Evolutionary conservation across 2,329 filamentous ascomycete genomes (phyloP).

Genomic region (Alternaria infectoria): DNA sequence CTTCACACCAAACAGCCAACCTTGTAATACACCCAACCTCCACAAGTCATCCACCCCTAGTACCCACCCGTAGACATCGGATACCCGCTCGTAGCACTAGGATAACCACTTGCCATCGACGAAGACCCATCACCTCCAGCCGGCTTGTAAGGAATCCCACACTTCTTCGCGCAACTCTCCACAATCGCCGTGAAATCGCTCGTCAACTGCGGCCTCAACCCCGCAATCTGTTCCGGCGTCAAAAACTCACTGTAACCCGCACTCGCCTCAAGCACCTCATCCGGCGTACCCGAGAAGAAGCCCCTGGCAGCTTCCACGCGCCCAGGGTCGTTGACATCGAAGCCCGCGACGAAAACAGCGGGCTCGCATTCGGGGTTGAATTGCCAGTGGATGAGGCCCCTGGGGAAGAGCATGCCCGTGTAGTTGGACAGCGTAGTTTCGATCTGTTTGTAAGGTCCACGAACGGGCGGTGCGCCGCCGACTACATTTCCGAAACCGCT

Average conservation of each 20-base stretch:
- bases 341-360: constrained; percentile 47
- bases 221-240: constrained; percentile 20
- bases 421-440: constrained; percentile 43
- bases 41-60: not conserved
- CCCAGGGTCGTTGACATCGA: constrained; percentile 48
- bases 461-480: constrained; percentile 19
- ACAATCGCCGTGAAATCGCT: constrained; percentile 25
- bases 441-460: constrained; percentile 36
- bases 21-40: too few relatives aligned
- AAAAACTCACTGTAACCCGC: constrained; percentile 24
- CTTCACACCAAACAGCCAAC: not conserved
- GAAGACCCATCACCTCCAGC: not conserved
- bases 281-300: constrained; percentile 34
- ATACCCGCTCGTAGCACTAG: not conserved
- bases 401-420: constrained; percentile 50
- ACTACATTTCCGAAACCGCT: constrained; percentile 24
- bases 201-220: constrained; percentile 16
- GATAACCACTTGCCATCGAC: not conserved
- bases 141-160: constrained; percentile 19
- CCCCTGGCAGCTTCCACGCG: constrained; percentile 39
- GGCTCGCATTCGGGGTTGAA: constrained; percentile 51
- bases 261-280: constrained; percentile 24
- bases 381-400: constrained; percentile 51
- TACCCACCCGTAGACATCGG: not conserved
- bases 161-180: constrained; percentile 27